Conservation (phyloP, 1,284 basidiomycete species). For the Marasmius fiardii region DNA sequence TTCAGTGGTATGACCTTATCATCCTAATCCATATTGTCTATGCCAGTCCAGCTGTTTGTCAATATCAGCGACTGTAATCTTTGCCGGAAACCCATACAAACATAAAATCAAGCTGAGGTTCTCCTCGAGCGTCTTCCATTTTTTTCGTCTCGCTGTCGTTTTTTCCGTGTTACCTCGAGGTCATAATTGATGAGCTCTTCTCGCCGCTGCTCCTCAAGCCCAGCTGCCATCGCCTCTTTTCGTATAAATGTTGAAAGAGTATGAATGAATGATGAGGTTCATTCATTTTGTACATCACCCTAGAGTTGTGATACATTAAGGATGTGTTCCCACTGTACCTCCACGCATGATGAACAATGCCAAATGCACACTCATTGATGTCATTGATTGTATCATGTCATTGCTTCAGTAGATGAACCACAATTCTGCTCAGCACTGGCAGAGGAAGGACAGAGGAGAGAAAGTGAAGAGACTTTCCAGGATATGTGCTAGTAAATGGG, state of each 20-base stretch:
- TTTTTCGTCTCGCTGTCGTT: not conserved
- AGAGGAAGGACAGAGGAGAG: too few species aligned
- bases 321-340: not conserved
- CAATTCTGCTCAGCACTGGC: too few species aligned
- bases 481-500: too few species aligned
- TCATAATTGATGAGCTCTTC: not conserved
- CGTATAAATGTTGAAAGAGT: not conserved
- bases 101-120: too few species aligned
- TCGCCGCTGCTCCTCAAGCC: not conserved
- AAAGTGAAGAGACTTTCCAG: too few species aligned
- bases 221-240: not conserved
- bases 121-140: too few species aligned
- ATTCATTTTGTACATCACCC: not conserved
- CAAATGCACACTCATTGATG: constrained; percentile 13
- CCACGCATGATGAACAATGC: not conserved
- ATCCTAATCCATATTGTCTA: not conserved
- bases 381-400: too few species aligned
- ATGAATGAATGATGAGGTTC: not conserved
- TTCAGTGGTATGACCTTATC: not conserved
- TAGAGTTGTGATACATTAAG: not conserved
- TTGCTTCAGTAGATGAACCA: too few species aligned
- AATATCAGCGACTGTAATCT: not conserved
- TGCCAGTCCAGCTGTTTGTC: not conserved
- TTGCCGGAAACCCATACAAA: not conserved
- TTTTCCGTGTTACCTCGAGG: not conserved